Evolutionary conservation across 2,329 filamentous ascomycete genomes (phyloP).

Genomic region (Fusarium penzigii): DNA sequence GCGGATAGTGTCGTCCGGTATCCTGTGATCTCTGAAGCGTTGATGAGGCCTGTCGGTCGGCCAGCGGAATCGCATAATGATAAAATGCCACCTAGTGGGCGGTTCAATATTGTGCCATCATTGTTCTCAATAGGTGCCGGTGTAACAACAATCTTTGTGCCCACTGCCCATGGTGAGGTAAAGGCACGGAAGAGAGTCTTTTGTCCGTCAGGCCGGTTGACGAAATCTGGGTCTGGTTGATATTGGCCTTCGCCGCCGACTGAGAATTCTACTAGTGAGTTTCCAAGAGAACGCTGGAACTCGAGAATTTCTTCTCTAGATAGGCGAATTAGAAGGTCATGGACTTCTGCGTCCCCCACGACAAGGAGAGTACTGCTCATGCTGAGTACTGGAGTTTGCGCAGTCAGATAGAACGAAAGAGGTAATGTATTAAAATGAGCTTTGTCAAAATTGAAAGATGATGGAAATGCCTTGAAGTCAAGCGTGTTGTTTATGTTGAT

Average conservation of each 20-base stretch:
- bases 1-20: conserved; percentile 66
- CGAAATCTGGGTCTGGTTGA: conserved; percentile 20
- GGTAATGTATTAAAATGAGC: not conserved
- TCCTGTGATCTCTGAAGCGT: conserved; percentile 66
- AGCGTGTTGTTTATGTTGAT: no score
- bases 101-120: not conserved
- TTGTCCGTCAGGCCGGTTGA: conserved; percentile 24
- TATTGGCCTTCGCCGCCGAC: conserved; percentile 16
- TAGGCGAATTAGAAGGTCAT: conserved; percentile 17
- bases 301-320: conserved; percentile 12
- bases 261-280: conserved; percentile 18
- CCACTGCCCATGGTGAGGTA: conserved; percentile 17
- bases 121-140: conserved; percentile 7
- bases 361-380: conserved; percentile 8
- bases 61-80: conserved; percentile 13
- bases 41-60: conserved; percentile 51
- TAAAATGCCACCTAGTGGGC: conserved; percentile 13
- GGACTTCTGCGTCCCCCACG: conserved; percentile 17
- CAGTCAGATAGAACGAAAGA: no score
- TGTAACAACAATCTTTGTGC: conserved; percentile 27
- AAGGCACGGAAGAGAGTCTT: conserved; percentile 29
- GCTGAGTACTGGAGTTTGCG: not conserved
- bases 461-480: no score
- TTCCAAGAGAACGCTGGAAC: conserved; percentile 11
- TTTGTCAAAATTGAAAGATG: not conserved